Conservation (phyloP, 2,329 filamentous ascomycete genomes). For the Exserohilum rostratum region DNA sequence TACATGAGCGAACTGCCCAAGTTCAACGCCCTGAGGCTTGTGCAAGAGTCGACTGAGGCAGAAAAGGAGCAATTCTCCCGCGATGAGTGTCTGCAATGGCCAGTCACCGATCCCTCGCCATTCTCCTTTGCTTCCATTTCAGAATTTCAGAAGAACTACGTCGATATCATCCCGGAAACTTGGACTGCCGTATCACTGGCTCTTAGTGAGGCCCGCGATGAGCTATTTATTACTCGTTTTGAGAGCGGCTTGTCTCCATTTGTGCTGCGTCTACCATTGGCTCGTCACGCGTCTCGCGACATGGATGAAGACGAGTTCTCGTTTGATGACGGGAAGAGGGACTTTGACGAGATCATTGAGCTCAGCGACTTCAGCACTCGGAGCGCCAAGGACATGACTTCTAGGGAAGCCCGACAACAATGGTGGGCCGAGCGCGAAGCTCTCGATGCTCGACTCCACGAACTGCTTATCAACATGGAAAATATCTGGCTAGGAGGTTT, state of each 20-base stretch:
- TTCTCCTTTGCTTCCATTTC: slow-evolving; percentile 48
- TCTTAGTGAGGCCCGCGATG: slow-evolving; percentile 79
- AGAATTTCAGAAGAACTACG: slow-evolving; percentile 76
- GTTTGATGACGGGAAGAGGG: slow-evolving; percentile 78
- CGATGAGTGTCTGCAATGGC: slow-evolving; percentile 50
- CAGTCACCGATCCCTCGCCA: slow-evolving; percentile 39
- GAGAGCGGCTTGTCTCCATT: slow-evolving; percentile 78
- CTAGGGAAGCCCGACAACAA: slow-evolving; percentile 74
- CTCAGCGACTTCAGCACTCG: slow-evolving; percentile 86
- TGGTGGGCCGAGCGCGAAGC: slow-evolving; percentile 91
- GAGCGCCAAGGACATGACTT: slow-evolving; percentile 70
- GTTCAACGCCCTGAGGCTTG: slow-evolving; percentile 70
- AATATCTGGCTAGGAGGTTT: slow-evolving; percentile 95
- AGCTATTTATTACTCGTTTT: slow-evolving; percentile 88
- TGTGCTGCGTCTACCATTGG: slow-evolving; percentile 82
- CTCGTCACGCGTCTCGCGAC: slow-evolving; percentile 80
- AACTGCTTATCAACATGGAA: slow-evolving; percentile 84
- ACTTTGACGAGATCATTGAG: slow-evolving; percentile 82
- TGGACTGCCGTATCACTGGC: slow-evolving; percentile 90
- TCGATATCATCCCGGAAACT: slow-evolving; percentile 79
- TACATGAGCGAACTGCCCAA: slow-evolving; percentile 65
- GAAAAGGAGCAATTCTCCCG: slow-evolving; percentile 53
- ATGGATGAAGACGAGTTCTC: slow-evolving; percentile 81
- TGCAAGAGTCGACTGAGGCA: slow-evolving; percentile 61
- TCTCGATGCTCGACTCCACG: slow-evolving; percentile 76